Evolutionary conservation across 768 basidiomycete genomes (phyloP).

Genomic region (Pleurotus platypus): DNA sequence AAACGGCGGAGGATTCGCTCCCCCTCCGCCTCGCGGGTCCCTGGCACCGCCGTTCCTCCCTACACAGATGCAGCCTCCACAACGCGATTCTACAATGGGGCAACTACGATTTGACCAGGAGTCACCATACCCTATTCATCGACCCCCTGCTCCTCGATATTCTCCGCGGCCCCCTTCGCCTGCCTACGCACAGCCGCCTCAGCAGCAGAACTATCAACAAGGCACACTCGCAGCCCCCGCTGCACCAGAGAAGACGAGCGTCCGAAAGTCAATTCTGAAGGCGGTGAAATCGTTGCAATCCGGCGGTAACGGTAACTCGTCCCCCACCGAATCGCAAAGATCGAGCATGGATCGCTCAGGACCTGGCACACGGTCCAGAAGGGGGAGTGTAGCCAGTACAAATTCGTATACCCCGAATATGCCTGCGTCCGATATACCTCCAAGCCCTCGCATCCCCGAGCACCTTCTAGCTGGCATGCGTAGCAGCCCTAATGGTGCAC

Average conservation of each 20-base stretch:
- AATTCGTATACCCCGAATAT: slow-evolving; percentile 32
- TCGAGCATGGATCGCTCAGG: slow-evolving; percentile 30
- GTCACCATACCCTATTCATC: slow-evolving; percentile 57
- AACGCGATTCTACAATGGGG: slow-evolving; percentile 31
- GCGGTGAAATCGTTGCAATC: slow-evolving; percentile 48
- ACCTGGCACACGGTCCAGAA: slow-evolving; percentile 27
- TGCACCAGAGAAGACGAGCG: slow-evolving; percentile 34
- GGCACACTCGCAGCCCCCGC: slow-evolving; percentile 22
- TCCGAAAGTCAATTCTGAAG: slow-evolving; percentile 73
- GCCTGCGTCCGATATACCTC: slow-evolving; percentile 48
- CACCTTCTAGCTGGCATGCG: slow-evolving; percentile 29
- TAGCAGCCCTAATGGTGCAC: slow-evolving; percentile 12
- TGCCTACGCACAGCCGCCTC: slow-evolving; percentile 15
- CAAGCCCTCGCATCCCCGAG: slow-evolving; percentile 60
- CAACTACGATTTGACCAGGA: slow-evolving; percentile 72
- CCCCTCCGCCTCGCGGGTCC: not conserved
- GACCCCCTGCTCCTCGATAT: slow-evolving; percentile 20
- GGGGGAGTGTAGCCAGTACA: slow-evolving; percentile 46
- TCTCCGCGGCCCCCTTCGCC: slow-evolving; percentile 20
- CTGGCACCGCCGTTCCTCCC: slow-evolving; percentile 13
- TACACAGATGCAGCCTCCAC: slow-evolving; percentile 32
- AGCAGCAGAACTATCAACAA: slow-evolving; percentile 19
- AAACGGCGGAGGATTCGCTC: slow-evolving; percentile 21
- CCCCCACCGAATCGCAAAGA: slow-evolving; percentile 28
- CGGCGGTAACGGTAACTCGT: slow-evolving; percentile 15